Evolutionary conservation across 2,329 filamentous ascomycete species (phyloP), one percentile per base, ranked within the genome.

Genomic region (Emydomyces testavorans): DNA sequence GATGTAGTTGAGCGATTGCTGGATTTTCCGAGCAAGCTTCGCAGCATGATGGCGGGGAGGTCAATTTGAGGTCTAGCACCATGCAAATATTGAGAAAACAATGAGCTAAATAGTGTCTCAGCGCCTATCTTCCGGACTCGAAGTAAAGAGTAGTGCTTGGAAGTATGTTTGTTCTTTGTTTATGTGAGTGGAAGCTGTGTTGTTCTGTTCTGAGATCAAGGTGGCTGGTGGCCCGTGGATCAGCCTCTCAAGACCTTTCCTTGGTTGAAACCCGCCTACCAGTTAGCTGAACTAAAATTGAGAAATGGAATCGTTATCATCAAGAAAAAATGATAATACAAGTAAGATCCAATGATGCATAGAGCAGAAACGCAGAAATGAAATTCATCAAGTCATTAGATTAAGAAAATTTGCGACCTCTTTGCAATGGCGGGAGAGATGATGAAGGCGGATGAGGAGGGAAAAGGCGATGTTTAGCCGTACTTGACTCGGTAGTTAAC

Each of bases 201-300:
- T 48, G 29, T 41, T 20, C 5, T 48, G 46, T 38, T 48, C 43
- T 13, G 38, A 10, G 46, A 38, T 35, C 15, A 38, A 28, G 38
- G 46, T 48, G 46, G 46, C 46, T 48, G 46, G 46, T 48, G 46
- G 46, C 21, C 38, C 46, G 18, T 43, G 37, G 39, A 21, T 36
- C 38, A 10, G 21, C 23, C 35, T 11, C 46, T 48, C 46, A n/a
- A 18, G 38, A 6, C 8, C 11, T 36, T 18, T 36, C 46, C 46
- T 36, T 48, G 46, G 46, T 48, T 23, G 6, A 48, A 36, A 34
- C 46, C 32, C 32, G 39, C 37, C 16, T 38, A 8, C 31, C n/a
- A 43, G 43, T 13, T 15, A 15, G 11, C 16, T 7, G 11, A 6
- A 6, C 8, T 4, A 32, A 20, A 42, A 16, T 18, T 8, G 35